Base-by-base conservation (phyloP, 1,284 basidiomycete genomes). In the Malassezia japonica region DNA sequence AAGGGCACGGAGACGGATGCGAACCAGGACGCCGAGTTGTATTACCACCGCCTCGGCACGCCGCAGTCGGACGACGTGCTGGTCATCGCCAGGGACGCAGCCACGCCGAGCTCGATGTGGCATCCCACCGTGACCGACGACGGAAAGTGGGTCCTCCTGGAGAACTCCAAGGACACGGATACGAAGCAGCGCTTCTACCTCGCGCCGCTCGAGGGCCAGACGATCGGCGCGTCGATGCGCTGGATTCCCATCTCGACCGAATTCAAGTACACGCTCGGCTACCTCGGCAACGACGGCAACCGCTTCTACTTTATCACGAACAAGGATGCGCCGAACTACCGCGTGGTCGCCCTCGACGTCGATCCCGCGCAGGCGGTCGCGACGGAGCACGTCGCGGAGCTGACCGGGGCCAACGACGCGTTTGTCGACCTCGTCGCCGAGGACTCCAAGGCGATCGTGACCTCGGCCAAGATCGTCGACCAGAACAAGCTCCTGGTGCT, bases 381-480 rank as follows among this genome's bases (percentile, higher is more conserved):
- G 31, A 59, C 57, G 24, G 46, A 46, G 29, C 68, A 71, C 32
- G 57, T 65, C 13, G 53, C 56, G 43, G 50, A 65, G 47, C 53
- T 72, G 15, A 45, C 46, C 9, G 62, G 61, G 9, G 50, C 59
- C 24, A 60, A 59, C 21, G 48, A 47, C 10, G 48, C 52, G 41
- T 78, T 80, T 66, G 74, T 75, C 45, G 83, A 85, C 46, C 75
- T 87, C 51, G 82, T 90, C 31, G 79, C 84, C 0, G 85, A 89
- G 72, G 79, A 83, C 66, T 57, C 65, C 15, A 77, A 79, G 46
- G 79, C 82, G 34, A 82, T 84, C 18, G 75, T 89, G 6, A 77
- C 78, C 29, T 76, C 78, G 36, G 77, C 81, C 20, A 67, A 69
- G 25, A 75, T 81, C 20, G 75, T 86, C 20, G 78, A 79, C 52